A percentile compares a stretch with the other conserved stretches of the same genome.
Conservation (phyloP, 2,329 filamentous ascomycete species). For the Alternaria ventricosa region DNA sequence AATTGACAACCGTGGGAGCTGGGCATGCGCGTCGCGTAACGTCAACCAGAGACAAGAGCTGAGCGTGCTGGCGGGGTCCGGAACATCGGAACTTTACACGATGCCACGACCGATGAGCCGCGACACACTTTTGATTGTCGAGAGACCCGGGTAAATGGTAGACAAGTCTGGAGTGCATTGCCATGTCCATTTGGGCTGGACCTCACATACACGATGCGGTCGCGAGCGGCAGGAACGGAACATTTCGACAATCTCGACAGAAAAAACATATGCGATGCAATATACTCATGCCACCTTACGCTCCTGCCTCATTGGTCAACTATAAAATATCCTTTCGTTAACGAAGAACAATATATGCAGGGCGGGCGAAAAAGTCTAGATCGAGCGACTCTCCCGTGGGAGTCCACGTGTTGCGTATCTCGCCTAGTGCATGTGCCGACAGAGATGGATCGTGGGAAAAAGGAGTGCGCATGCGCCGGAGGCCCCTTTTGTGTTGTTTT, state of each 20-base stretch:
- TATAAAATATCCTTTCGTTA: neutral
- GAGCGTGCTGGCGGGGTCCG: neutral
- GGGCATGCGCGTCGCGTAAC: no score
- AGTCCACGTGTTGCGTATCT: neutral
- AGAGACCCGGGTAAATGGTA: constrained; percentile 19
- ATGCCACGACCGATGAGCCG: neutral
- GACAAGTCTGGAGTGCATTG: constrained; percentile 2
- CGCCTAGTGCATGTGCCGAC: neutral
- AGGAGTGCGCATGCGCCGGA: neutral
- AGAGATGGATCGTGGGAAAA: neutral
- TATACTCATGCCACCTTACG: neutral
- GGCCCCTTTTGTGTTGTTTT: neutral
- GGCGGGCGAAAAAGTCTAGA: neutral
- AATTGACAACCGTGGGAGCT: constrained; percentile 2
- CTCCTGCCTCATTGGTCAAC: neutral
- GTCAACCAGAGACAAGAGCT: no score
- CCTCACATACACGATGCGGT: no score
- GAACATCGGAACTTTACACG: neutral
- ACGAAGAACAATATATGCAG: neutral
- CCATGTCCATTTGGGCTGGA: neutral
- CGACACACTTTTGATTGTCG: neutral
- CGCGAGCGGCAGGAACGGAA: neutral
- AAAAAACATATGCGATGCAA: neutral
- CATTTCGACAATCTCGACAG: neutral
- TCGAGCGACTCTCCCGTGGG: neutral